These are phyloP conservation scores for Globisporangium mamillatum DNA, from an alignment of 352 stramenopile species.

Conservation along the genomic window DNA sequence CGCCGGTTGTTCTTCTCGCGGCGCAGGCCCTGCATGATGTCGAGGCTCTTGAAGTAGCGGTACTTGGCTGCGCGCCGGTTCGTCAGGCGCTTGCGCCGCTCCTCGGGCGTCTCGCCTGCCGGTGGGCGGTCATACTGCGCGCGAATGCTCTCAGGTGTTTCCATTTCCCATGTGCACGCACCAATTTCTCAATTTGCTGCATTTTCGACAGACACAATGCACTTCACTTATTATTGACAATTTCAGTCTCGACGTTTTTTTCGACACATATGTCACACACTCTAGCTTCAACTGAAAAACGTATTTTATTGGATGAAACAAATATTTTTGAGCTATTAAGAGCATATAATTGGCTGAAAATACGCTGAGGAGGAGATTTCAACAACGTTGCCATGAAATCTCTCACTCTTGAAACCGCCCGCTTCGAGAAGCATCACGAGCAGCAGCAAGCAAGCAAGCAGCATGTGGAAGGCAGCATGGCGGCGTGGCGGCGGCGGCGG, in stretches of 20 bases:
- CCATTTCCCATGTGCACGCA: conserved; percentile 18
- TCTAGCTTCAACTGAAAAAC: background rate
- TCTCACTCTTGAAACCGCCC: background rate
- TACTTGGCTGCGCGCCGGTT: conserved; percentile 75
- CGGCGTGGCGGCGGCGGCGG: background rate
- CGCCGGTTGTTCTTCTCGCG: conserved; percentile 40
- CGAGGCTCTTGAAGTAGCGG: conserved; percentile 36
- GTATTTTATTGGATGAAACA: conserved; percentile 1
- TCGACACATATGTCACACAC: background rate
- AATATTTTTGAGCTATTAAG: background rate
- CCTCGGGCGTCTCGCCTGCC: conserved; percentile 36
- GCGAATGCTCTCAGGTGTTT: conserved; percentile 54
- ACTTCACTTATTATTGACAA: too few species aligned
- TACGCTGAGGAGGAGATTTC: background rate
- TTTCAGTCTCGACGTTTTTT: too few species aligned
- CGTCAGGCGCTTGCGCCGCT: conserved; percentile 46
- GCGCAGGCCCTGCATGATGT: conserved; percentile 23
- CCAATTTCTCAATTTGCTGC: background rate
- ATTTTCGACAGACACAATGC: background rate
- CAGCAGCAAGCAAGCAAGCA: background rate
- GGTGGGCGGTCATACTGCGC: conserved; percentile 41
- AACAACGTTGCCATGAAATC: background rate
- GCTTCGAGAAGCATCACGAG: conserved; percentile 6
- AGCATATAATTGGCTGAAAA: background rate
- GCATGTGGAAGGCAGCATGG: conserved; percentile 15